Percentiles rank a stretch among this genome's conserved stretches.
Conservation (phyloP, 805 yeast genomes). For the Spathaspora arborariae region DNA sequence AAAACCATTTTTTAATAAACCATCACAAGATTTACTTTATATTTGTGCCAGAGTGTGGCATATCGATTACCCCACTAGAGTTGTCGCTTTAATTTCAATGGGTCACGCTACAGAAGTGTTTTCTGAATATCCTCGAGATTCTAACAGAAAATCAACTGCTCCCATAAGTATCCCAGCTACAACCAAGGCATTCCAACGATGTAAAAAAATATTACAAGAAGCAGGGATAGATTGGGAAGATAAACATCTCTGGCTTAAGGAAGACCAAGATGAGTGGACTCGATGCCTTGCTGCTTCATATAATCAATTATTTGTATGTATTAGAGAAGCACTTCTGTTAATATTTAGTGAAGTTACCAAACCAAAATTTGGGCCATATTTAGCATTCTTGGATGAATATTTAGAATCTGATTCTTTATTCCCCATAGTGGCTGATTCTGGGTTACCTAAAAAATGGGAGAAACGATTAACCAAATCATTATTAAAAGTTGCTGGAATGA, state of each 20-base stretch:
- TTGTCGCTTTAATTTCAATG: conserved; percentile 49
- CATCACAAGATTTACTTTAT: conserved; percentile 39
- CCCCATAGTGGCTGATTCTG: conserved; percentile 27
- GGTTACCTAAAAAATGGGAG: conserved; percentile 46
- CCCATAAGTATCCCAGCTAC: conserved; percentile 29
- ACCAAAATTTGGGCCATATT: conserved; percentile 57
- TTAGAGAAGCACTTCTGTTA: conserved; percentile 40
- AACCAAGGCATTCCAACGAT: conserved; percentile 22
- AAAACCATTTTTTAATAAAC: conserved; percentile 32
- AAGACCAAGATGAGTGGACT: conserved; percentile 51
- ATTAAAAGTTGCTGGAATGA: conserved; percentile 30
- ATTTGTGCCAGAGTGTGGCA: conserved; percentile 58
- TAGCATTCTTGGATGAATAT: conserved; percentile 47
- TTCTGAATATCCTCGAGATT: conserved; percentile 21
- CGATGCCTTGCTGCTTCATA: conserved; percentile 43
- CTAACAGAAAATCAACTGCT: conserved; percentile 18
- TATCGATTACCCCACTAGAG: conserved; percentile 46
- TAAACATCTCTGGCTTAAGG: conserved; percentile 28
- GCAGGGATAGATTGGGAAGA: conserved; percentile 29
- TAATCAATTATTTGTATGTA: conserved; percentile 41
- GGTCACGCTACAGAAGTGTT: conserved; percentile 30
- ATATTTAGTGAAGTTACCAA: conserved; percentile 39
- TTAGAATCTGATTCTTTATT: conserved; percentile 47
- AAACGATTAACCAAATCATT: conserved; percentile 31
- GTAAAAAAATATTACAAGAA: conserved; percentile 29